Evolutionary conservation across 1,284 basidiomycete genomes (phyloP).

Genomic region (Volvariella volvacea): DNA sequence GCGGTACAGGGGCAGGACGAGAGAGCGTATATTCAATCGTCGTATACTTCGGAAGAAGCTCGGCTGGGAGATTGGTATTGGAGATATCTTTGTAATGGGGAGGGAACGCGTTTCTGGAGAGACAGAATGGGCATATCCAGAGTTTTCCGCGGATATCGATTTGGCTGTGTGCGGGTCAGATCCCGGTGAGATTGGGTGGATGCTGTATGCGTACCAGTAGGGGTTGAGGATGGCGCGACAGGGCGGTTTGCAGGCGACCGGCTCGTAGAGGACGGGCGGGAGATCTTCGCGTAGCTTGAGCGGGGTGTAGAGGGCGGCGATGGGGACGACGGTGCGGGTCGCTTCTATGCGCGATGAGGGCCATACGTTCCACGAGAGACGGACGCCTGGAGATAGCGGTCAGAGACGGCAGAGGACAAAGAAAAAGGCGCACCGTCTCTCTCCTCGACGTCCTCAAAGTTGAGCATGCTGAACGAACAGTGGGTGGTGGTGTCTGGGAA

Average conservation of each 20-base stretch:
- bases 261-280: constrained; percentile 95
- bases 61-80: constrained; percentile 92
- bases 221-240: constrained; percentile 98
- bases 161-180: constrained; percentile 53
- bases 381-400: constrained; percentile 53
- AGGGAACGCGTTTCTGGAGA: constrained; percentile 94
- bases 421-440: constrained; percentile 34
- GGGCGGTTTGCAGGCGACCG: constrained; percentile 96
- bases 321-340: constrained; percentile 96
- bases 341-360: constrained; percentile 97
- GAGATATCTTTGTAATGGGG: constrained; percentile 99
- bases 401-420: constrained; percentile 5
- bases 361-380: constrained; percentile 98
- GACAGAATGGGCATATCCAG: constrained; percentile 99
- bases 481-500: constrained; percentile 14
- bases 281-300: constrained; percentile 93
- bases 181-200: background rate
- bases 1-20: constrained; percentile 87
- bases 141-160: constrained; percentile 98
- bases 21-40: constrained; percentile 98
- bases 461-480: constrained; percentile 27
- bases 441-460: constrained; percentile 50
- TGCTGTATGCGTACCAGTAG: constrained; percentile 68
- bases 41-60: constrained; percentile 96
- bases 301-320: constrained; percentile 96